A percentile compares a stretch with the other conserved stretches of the same genome.
These are phyloP conservation scores for Trichoderma koningii DNA, from an alignment of 2,329 filamentous ascomycete species.

Conservation along the genomic window DNA sequence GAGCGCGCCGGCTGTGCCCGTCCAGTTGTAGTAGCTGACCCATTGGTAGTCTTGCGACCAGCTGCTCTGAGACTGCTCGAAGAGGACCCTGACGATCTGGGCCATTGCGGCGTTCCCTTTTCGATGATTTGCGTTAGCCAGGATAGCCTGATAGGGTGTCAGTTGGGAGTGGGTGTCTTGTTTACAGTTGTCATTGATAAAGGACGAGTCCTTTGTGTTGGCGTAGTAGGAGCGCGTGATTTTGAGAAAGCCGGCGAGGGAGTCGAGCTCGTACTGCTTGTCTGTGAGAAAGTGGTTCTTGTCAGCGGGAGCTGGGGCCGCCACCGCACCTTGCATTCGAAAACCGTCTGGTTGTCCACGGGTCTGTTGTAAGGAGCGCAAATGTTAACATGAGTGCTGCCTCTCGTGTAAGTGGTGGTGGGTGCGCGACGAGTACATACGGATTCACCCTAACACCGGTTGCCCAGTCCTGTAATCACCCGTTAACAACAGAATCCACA, in stretches of 20 bases:
- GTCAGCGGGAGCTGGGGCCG: neutral
- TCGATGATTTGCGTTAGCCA: conserved; percentile 48
- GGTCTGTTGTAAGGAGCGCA: conserved; percentile 28
- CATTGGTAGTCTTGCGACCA: conserved; percentile 35
- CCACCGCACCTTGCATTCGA: conserved; percentile 35
- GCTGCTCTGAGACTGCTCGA: conserved; percentile 35
- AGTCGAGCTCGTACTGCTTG: conserved; percentile 83
- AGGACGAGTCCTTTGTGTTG: conserved; percentile 66
- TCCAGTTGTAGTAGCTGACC: conserved; percentile 38
- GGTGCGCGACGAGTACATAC: conserved; percentile 28
- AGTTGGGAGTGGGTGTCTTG: too few relatives aligned
- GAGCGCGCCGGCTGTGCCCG: conserved; percentile 34
- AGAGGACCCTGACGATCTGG: conserved; percentile 34
- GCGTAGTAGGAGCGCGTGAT: conserved; percentile 76
- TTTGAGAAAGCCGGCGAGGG: conserved; percentile 81
- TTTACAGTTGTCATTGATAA: conserved; percentile 52
- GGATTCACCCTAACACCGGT: conserved; percentile 33
- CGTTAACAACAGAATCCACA: neutral
- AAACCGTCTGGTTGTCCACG: conserved; percentile 34
- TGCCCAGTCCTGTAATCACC: conserved; percentile 29
- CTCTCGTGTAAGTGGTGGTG: neutral
- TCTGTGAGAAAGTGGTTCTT: neutral
- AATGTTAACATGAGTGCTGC: neutral
- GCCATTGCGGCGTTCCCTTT: conserved; percentile 64
- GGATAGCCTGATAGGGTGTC: too few relatives aligned